These are phyloP conservation scores for Penicillium bovifimosum DNA, from an alignment of 495 filamentous ascomycete species.

Conservation along the genomic window DNA sequence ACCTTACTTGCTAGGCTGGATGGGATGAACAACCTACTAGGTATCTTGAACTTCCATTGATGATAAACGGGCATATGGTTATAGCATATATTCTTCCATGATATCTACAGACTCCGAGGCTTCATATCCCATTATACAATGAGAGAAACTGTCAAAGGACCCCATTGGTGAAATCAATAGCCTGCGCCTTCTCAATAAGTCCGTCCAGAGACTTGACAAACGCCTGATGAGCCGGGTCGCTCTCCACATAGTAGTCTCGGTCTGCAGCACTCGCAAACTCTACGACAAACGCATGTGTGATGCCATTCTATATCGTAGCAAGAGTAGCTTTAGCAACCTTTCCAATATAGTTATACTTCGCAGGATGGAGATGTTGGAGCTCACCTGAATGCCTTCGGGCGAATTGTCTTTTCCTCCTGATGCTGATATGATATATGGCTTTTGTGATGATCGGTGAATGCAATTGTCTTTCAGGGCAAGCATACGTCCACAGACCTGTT, in stretches of 20 bases:
- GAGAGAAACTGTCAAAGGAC: slow-evolving; percentile 12
- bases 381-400: slow-evolving; percentile 57
- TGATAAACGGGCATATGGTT: too few species aligned
- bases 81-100: too few species aligned
- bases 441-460: slow-evolving; percentile 37
- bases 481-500: slow-evolving; percentile 31
- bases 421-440: slow-evolving; percentile 47
- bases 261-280: slow-evolving; percentile 36
- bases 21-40: too few species aligned
- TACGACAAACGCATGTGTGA: slow-evolving; percentile 43
- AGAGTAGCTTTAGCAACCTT: not conserved
- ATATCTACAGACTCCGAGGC: not conserved
- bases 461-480: slow-evolving; percentile 36
- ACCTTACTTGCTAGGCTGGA: too few species aligned
- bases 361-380: not conserved
- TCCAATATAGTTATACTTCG: not conserved
- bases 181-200: slow-evolving; percentile 37
- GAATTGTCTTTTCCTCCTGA: slow-evolving; percentile 62
- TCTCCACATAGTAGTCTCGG: slow-evolving; percentile 38
- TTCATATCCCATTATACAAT: not conserved
- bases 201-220: slow-evolving; percentile 31
- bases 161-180: slow-evolving; percentile 35
- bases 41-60: too few species aligned
- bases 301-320: slow-evolving; percentile 21
- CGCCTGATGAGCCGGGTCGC: slow-evolving; percentile 35